phyloP scores from a whole-genome alignment of 331 rosid genomes.

The Telfairia occidentalis region DNA sequence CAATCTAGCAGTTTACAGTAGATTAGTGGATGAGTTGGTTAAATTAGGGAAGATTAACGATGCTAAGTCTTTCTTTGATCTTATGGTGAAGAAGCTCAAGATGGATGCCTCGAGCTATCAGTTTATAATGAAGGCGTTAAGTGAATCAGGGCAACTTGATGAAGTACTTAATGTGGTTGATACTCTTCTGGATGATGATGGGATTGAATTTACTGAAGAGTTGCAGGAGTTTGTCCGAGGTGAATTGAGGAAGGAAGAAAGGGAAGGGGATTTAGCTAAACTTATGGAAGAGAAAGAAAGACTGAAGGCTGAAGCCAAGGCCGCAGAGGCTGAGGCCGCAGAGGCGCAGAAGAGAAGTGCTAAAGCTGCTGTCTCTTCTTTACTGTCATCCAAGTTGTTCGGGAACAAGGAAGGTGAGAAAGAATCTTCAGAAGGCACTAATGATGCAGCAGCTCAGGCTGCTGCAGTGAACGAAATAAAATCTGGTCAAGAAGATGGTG shows the following conservation, averaged over 20 bases:
- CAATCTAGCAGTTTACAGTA: slow-evolving; percentile 58
- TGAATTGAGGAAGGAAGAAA: slow-evolving; percentile 52
- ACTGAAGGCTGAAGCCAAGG: slow-evolving; percentile 81
- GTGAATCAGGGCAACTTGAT: slow-evolving; percentile 53
- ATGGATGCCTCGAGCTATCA: slow-evolving; percentile 68
- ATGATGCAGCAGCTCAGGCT: slow-evolving; percentile 12
- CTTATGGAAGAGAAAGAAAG: slow-evolving; percentile 82
- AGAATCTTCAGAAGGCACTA: slow-evolving; percentile 26
- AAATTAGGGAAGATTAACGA: slow-evolving; percentile 61
- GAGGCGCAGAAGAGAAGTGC: slow-evolving; percentile 79
- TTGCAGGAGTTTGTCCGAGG: slow-evolving; percentile 63
- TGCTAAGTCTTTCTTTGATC: slow-evolving; percentile 51
- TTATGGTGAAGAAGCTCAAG: slow-evolving; percentile 82
- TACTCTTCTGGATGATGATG: slow-evolving; percentile 61
- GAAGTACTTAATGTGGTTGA: slow-evolving; percentile 67
- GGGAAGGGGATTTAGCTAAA: slow-evolving; percentile 61
- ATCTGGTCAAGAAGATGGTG: slow-evolving; percentile 14
- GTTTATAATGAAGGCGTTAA: slow-evolving; percentile 67
- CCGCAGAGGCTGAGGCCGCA: slow-evolving; percentile 73
- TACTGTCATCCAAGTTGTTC: slow-evolving; percentile 64
- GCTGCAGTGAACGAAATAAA: slow-evolving; percentile 8
- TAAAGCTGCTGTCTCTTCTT: slow-evolving; percentile 48
- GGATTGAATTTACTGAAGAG: slow-evolving; percentile 54
- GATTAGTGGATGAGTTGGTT: slow-evolving; percentile 62
- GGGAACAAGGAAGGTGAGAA: slow-evolving; percentile 44